Base-by-base conservation (phyloP, 371 early-diverging fungal species). In the Smittium culicis region DNA sequence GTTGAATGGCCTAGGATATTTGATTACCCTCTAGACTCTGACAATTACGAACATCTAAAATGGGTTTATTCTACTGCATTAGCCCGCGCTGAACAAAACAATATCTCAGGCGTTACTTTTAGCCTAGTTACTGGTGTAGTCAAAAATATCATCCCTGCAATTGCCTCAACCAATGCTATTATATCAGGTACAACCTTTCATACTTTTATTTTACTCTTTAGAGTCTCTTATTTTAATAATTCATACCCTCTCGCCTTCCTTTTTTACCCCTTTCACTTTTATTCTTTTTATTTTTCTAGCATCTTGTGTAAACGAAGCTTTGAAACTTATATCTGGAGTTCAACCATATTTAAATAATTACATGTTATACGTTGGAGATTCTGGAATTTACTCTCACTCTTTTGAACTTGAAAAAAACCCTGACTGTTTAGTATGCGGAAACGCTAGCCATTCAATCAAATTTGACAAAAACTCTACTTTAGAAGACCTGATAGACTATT, bases 101-200 rank as follows among this genome's bases (percentile, higher is more conserved):
- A 86, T 68, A 97, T 97, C 61, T 72, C 81, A 2, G 96, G 96
- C 20, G 88, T 97, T 28, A 93, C 88, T 0, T 93, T 90, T 69
- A 83, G 89, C n/a, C 81, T 97, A 63, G 90, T 94, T 0, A 93
- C 93, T 73, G 96, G 95, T 16, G 96, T 97, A 24, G 88, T 91
- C 67, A 92, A 92, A 78, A 88, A 91, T 69, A 82, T 85, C 62
- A 85, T 88, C 20, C 88, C 88, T 1, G 88, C 88, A 20, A 83
- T 88, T 65, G 88, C 86, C 28, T 83, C 86, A 8, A 89, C 89
- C 3, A 88, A 88, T 71, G 89, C 88, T 16, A 79, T 87, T 29
- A 79, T 87, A 58, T 82, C 88, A 0, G 90, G 92, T 11, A 89
- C 90, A 11, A n/a, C n/a, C n/a, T n/a, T n/a, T n/a, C n/a, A n/a